Conservation (phyloP, 2,329 filamentous ascomycete species). For the Fusarium agapanthi region DNA sequence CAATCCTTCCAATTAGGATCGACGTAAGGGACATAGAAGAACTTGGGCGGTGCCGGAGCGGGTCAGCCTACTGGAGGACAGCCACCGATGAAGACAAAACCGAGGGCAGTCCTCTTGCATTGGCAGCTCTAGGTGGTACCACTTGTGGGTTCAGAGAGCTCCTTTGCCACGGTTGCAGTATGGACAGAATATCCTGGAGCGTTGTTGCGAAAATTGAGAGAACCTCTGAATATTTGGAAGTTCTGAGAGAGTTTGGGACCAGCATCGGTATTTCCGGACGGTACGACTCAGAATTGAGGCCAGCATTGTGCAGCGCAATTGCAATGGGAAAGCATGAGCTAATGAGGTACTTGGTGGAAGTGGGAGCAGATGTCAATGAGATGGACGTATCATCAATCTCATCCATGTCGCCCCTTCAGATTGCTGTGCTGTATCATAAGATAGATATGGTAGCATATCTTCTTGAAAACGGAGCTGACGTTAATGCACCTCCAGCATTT, state of each 20-base stretch:
- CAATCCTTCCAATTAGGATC: rapidly evolving
- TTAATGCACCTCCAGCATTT: neutral
- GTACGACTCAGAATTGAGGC: rapidly evolving
- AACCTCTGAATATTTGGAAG: rapidly evolving
- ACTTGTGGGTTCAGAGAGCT: too few relatives aligned
- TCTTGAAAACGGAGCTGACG: rapidly evolving
- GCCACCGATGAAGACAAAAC: rapidly evolving
- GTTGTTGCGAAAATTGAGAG: rapidly evolving
- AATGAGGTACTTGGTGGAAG: too few relatives aligned
- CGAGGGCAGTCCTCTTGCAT: too few relatives aligned
- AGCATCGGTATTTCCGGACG: rapidly evolving
- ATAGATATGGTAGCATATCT: neutral
- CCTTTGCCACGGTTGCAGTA: rapidly evolving
- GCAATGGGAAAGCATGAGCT: rapidly evolving
- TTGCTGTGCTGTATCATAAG: rapidly evolving
- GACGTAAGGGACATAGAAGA: rapidly evolving
- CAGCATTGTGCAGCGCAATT: too few relatives aligned
- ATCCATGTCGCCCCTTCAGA: neutral
- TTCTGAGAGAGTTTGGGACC: too few relatives aligned
- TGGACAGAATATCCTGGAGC: too few relatives aligned
- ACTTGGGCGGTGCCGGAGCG: rapidly evolving
- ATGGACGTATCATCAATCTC: rapidly evolving
- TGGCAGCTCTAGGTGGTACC: rapidly evolving
- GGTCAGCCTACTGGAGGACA: rapidly evolving
- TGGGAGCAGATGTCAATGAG: neutral